Conservation (phyloP, 139 green algal genomes). For the Coelastrella sp. region DNA sequence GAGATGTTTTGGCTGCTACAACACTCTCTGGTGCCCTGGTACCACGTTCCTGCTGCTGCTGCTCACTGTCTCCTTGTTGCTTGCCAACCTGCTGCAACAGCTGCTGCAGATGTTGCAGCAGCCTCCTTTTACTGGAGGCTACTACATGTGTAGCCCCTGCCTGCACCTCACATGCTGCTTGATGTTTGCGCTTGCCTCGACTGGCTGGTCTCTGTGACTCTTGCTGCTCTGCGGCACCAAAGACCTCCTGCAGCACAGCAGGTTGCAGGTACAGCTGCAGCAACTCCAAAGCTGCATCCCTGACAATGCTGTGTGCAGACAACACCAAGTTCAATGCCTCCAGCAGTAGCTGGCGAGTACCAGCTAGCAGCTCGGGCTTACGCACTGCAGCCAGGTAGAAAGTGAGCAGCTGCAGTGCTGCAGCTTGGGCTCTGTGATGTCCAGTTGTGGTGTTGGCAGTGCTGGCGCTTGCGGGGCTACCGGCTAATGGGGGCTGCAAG, state of each 20-base stretch:
- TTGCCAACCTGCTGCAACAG: not conserved
- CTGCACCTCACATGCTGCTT: not conserved
- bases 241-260: not conserved
- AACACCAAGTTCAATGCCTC: not conserved
- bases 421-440: not conserved
- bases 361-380: not conserved
- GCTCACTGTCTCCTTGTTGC: not conserved
- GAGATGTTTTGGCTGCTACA: not conserved
- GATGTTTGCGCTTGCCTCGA: not conserved
- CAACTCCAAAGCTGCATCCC: slow-evolving; percentile 27
- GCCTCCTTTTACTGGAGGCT: not conserved
- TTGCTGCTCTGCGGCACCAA: not conserved
- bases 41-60: not conserved
- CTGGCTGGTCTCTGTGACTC: not conserved
- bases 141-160: not conserved
- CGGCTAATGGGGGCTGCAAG: slow-evolving; percentile 13
- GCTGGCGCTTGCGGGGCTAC: not conserved
- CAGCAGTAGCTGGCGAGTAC: not conserved
- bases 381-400: not conserved
- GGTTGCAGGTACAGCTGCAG: slow-evolving; percentile 9
- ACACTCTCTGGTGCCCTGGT: not conserved
- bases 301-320: not conserved
- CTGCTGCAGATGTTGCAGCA: slow-evolving; percentile 14
- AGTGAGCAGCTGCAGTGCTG: not conserved
- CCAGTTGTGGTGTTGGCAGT: not conserved